Percentiles rank a stretch among this genome's conserved stretches.
Evolutionary conservation across 2,329 filamentous ascomycete species (phyloP).

Genomic region (Colletotrichum lupini): DNA sequence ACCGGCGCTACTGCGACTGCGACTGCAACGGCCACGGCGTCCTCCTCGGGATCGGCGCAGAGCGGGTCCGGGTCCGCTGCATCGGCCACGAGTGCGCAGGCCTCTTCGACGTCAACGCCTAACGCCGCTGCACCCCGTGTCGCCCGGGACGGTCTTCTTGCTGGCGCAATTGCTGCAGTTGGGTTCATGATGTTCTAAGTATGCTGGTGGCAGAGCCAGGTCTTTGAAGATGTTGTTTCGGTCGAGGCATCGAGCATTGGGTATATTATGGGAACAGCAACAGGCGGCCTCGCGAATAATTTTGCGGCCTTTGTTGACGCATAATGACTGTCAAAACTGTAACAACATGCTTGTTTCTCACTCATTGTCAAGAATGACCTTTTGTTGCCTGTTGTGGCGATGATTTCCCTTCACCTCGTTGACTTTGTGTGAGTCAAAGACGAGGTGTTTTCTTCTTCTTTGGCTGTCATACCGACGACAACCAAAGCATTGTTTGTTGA

Average conservation of each 20-base stretch:
- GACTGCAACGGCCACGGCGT: conserved; percentile 25
- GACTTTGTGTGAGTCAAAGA: background rate
- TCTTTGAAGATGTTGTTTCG: background rate
- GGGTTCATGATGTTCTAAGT: conserved; percentile 49
- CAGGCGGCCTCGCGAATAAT: background rate
- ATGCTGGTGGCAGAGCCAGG: background rate
- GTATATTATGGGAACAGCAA: background rate
- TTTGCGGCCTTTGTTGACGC: background rate
- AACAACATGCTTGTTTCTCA: no score
- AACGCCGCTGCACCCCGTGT: conserved; percentile 46
- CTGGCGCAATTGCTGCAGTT: conserved; percentile 45
- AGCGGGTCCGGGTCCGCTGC: background rate
- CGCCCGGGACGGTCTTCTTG: conserved; percentile 49
- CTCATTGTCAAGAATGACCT: background rate
- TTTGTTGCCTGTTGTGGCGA: background rate
- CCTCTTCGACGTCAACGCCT: conserved; percentile 37
- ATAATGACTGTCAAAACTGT: background rate
- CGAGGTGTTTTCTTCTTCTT: background rate
- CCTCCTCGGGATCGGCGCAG: conserved; percentile 19
- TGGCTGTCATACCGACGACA: background rate
- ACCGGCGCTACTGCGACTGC: conserved; percentile 25
- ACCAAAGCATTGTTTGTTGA: background rate
- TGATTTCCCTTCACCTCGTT: background rate
- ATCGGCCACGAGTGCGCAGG: background rate
- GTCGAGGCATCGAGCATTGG: background rate